These are phyloP conservation scores for Malus hybrid DNA, from an alignment of 331 rosid genomes.

Conservation along the genomic window DNA sequence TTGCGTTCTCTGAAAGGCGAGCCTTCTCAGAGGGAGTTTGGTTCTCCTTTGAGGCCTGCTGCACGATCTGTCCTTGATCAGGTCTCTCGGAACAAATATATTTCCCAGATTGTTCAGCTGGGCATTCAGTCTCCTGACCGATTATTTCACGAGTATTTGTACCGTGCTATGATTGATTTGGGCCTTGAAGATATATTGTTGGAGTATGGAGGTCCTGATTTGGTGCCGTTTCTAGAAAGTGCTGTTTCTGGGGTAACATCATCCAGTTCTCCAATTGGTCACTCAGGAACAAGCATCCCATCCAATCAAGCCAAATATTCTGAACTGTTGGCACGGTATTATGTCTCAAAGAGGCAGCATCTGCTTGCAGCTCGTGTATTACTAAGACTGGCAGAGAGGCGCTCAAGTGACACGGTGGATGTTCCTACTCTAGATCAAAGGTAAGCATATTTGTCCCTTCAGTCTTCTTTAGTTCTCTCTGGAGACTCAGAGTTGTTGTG, in stretches of 20 bases:
- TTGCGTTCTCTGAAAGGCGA: slow-evolving; percentile 77
- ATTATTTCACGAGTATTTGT: slow-evolving; percentile 79
- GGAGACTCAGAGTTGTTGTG: neutral
- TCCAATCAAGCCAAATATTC: slow-evolving; percentile 64
- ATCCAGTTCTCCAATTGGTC: slow-evolving; percentile 55
- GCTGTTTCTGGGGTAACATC: slow-evolving; percentile 57
- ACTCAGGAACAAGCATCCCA: slow-evolving; percentile 48
- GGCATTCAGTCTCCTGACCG: slow-evolving; percentile 90
- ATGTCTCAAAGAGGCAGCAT: slow-evolving; percentile 86
- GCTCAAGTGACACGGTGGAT: slow-evolving; percentile 52
- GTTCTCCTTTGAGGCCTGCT: slow-evolving; percentile 67
- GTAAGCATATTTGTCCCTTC: slow-evolving; percentile 24
- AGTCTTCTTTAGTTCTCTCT: neutral
- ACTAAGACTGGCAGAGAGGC: slow-evolving; percentile 80
- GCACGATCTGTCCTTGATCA: slow-evolving; percentile 63
- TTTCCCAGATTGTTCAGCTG: slow-evolving; percentile 88
- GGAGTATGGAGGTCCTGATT: slow-evolving; percentile 96
- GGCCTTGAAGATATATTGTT: slow-evolving; percentile 90
- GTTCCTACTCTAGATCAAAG: slow-evolving; percentile 77
- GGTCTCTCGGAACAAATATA: slow-evolving; percentile 66
- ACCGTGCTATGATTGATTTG: slow-evolving; percentile 86
- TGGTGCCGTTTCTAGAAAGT: slow-evolving; percentile 79
- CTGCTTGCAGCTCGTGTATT: slow-evolving; percentile 89
- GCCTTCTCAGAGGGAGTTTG: slow-evolving; percentile 59
- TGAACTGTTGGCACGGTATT: slow-evolving; percentile 91